Conservation (phyloP, 345 rosid species). For the Sonneratia alba region DNA sequence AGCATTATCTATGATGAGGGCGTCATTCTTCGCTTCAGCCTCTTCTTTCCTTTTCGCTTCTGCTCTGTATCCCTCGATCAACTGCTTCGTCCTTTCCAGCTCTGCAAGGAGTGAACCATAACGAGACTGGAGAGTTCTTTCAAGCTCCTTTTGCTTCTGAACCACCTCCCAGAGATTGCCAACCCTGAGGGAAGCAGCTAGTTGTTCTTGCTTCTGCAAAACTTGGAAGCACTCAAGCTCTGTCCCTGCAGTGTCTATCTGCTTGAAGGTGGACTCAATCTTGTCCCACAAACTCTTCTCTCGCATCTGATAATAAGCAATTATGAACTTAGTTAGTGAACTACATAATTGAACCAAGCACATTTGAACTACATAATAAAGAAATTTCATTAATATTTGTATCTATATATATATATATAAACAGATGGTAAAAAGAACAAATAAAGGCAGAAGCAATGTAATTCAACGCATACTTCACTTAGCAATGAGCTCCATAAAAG, state of each 20-base stretch:
- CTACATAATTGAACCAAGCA: not conserved
- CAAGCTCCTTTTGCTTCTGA: slow-evolving; percentile 82
- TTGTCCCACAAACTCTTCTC: slow-evolving; percentile 66
- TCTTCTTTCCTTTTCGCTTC: slow-evolving; percentile 49
- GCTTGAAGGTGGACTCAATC: slow-evolving; percentile 70
- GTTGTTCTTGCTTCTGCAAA: slow-evolving; percentile 87
- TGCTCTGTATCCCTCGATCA: slow-evolving; percentile 33
- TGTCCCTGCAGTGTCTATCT: slow-evolving; percentile 75
- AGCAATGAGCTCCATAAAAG: not conserved
- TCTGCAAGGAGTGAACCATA: slow-evolving; percentile 58
- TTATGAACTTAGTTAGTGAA: not conserved
- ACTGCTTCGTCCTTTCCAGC: slow-evolving; percentile 46
- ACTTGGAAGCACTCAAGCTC: slow-evolving; percentile 88
- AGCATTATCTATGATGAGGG: slow-evolving; percentile 6
- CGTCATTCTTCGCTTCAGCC: slow-evolving; percentile 26
- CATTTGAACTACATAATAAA: too few species aligned
- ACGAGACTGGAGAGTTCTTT: slow-evolving; percentile 55
- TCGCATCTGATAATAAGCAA: slow-evolving; percentile 41
- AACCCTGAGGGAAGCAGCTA: slow-evolving; percentile 78
- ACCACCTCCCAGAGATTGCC: slow-evolving; percentile 77
- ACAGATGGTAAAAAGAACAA: not conserved
- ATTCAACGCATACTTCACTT: not conserved
- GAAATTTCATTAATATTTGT: not conserved
- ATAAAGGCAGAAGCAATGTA: not conserved
- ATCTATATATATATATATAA: not conserved